Base-by-base conservation (phyloP, 345 rosid species). In the Brassica cretica region DNA sequence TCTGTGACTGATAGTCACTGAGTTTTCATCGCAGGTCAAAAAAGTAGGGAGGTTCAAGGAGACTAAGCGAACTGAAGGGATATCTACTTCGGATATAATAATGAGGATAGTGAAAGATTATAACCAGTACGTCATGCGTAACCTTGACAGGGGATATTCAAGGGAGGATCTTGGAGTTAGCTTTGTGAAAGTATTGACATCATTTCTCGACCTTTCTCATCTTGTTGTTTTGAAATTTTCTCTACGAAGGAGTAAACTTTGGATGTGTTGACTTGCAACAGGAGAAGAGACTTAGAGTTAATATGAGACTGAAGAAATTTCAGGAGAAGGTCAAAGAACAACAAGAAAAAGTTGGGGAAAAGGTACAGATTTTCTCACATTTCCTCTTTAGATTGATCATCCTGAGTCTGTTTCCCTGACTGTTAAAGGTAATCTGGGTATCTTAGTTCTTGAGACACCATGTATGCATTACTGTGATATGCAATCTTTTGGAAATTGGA, bases 41-140 rank as follows among this genome's bases (percentile, higher is more conserved):
- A 62, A 83, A 11, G 68, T 82, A 5, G 92, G 90, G 67, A 89
- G 78, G 66, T 89, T 89, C 39, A 85, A 83, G 76, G 90, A 89
- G 82, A 89, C 92, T 12, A 83, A 85, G 79, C 71, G 88, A 70
- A 87, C 90, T 16, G 89, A 89, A 35, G 92, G 89, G 66, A 89
- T 89, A 44, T 89, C 92, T 6, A 89, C 89, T 32, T 89, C 92
- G 49, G 92, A 89, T 78, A 73, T 89, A 35, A 85, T 89, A 74
- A 87, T 87, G 90, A 87, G 88, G 80, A 89, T 89, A 60, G 89
- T 87, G 19, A 89, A 87, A 81, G 90, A 89, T 72, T 89, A 89
- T 68, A 89, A 84, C 30, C 85, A 87, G 82, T 89, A 87, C 56
- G 92, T 84, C 41, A 78, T 86, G 88, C 90, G 90, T 61, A 89